phyloP scores from a whole-genome alignment of 2,329 filamentous ascomycete genomes.

The Ophiosphaerella korrae region DNA sequence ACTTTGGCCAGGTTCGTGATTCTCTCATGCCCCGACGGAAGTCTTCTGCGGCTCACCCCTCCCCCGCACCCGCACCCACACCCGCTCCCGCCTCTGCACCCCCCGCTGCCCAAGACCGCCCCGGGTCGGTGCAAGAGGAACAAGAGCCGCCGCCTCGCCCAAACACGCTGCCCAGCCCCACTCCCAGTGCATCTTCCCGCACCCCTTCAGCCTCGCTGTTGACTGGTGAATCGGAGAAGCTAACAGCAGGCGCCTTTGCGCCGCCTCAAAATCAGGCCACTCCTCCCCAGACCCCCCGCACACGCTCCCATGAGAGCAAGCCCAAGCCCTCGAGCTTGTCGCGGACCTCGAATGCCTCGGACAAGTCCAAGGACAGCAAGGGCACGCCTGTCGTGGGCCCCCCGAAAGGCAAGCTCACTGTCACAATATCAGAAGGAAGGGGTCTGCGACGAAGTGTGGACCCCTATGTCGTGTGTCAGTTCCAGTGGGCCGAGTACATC shows the following conservation, averaged over 20 bases:
- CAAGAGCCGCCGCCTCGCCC: constrained; percentile 44
- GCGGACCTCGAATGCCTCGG: constrained; percentile 56
- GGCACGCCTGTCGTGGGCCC: constrained; percentile 67
- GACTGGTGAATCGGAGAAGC: constrained; percentile 76
- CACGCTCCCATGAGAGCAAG: constrained; percentile 71
- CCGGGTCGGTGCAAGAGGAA: constrained; percentile 24
- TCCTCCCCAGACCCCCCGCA: constrained; percentile 85
- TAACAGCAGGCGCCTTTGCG: constrained; percentile 77
- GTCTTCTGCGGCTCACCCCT: constrained; percentile 45
- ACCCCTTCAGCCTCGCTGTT: constrained; percentile 63
- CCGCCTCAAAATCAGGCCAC: constrained; percentile 78
- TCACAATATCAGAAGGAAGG: constrained; percentile 85
- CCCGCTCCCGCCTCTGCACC: constrained; percentile 27
- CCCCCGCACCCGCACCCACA: constrained; percentile 46
- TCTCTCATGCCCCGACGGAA: constrained; percentile 56
- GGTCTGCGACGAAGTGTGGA: constrained; percentile 81
- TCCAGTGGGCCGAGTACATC: constrained; percentile 95
- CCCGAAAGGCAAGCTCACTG: constrained; percentile 84
- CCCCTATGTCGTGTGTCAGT: constrained; percentile 95
- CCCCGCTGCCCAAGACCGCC: constrained; percentile 14
- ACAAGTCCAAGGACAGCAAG: constrained; percentile 46
- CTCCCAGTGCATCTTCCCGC: constrained; percentile 54
- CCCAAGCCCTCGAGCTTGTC: constrained; percentile 52
- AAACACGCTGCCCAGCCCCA: constrained; percentile 59
- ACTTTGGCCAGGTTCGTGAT: constrained; percentile 99